These are phyloP conservation scores for Neurospora sp. DNA, from an alignment of 2,329 filamentous ascomycete genomes.

Conservation along the genomic window DNA sequence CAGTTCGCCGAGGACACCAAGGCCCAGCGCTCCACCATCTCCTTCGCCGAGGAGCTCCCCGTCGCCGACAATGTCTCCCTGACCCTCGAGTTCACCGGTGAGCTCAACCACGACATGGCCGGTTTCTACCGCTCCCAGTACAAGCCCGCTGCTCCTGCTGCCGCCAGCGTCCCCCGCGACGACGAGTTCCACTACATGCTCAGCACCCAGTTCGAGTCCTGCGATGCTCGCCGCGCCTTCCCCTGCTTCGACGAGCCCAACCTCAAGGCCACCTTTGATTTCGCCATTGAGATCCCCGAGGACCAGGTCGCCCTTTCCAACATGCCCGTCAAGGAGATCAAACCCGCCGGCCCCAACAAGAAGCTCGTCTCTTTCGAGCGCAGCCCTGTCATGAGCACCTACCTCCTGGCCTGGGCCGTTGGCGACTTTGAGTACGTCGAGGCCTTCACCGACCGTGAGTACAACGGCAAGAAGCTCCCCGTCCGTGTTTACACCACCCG, in stretches of 20 bases:
- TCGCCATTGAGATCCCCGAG: conserved; percentile 81
- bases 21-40: conserved; percentile 72
- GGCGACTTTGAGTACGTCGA: conserved; percentile 97
- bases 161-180: conserved; percentile 68
- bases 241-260: conserved; percentile 98
- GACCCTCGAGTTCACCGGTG: conserved; percentile 56
- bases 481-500: conserved; percentile 93
- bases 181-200: conserved; percentile 63
- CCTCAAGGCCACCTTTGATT: conserved; percentile 90
- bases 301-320: conserved; percentile 87
- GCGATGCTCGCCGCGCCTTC: conserved; percentile 88
- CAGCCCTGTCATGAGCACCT: conserved; percentile 84
- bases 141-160: conserved; percentile 63
- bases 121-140: conserved; percentile 86
- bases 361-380: conserved; percentile 71
- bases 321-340: conserved; percentile 76
- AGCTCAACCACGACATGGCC: conserved; percentile 88
- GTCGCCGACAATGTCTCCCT: conserved; percentile 56
- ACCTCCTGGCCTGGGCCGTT: conserved; percentile 86
- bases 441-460: conserved; percentile 77
- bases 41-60: conserved; percentile 60
- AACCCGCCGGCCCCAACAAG: conserved; percentile 50
- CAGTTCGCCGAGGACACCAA: conserved; percentile 72
- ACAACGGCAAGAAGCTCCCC: conserved; percentile 82
- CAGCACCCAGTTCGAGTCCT: conserved; percentile 96